Conservation (phyloP, 2,329 filamentous ascomycete genomes). For the Reticulascus tulasneorum region DNA sequence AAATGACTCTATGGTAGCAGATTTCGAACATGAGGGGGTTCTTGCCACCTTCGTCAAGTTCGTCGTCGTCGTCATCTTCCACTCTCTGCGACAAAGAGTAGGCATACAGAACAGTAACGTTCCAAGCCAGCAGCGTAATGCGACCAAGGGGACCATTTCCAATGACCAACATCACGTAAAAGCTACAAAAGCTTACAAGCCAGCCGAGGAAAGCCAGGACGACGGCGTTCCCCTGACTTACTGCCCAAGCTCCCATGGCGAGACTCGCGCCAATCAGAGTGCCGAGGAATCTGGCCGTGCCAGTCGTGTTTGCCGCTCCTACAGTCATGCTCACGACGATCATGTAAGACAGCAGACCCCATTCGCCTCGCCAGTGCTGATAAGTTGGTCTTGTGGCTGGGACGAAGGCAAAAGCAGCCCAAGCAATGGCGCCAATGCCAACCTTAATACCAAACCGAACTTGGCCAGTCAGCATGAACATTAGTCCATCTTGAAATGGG, state of each 20-base stretch:
- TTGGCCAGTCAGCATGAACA: slow-evolving; percentile 14
- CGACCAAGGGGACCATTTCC: slow-evolving; percentile 86
- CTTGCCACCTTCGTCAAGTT: slow-evolving; percentile 83
- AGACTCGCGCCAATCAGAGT: slow-evolving; percentile 76
- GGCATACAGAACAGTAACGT: slow-evolving; percentile 88
- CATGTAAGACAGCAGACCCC: slow-evolving; percentile 96
- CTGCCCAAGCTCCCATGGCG: slow-evolving; percentile 73
- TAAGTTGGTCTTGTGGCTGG: slow-evolving; percentile 75
- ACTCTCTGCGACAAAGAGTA: slow-evolving; percentile 83
- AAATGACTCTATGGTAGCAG: slow-evolving; percentile 78
- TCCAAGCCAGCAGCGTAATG: slow-evolving; percentile 94
- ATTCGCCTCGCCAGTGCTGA: slow-evolving; percentile 87
- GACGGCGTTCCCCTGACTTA: slow-evolving; percentile 69
- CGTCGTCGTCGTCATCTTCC: slow-evolving; percentile 78
- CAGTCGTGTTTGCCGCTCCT: slow-evolving; percentile 91
- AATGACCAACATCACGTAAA: slow-evolving; percentile 82
- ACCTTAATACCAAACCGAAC: slow-evolving; percentile 86
- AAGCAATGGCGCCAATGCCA: slow-evolving; percentile 81
- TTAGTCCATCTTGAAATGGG: slow-evolving; percentile 17
- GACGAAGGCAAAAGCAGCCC: slow-evolving; percentile 85
- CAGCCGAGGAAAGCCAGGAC: slow-evolving; percentile 78
- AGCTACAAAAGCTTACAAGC: slow-evolving; percentile 75
- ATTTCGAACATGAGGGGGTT: slow-evolving; percentile 86
- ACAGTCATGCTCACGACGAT: slow-evolving; percentile 97
- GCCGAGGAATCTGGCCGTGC: slow-evolving; percentile 78